Evolutionary conservation across 2,329 filamentous ascomycete species (phyloP), one percentile per base, ranked within the genome.

Genomic region (Trichophaea hybrida): DNA sequence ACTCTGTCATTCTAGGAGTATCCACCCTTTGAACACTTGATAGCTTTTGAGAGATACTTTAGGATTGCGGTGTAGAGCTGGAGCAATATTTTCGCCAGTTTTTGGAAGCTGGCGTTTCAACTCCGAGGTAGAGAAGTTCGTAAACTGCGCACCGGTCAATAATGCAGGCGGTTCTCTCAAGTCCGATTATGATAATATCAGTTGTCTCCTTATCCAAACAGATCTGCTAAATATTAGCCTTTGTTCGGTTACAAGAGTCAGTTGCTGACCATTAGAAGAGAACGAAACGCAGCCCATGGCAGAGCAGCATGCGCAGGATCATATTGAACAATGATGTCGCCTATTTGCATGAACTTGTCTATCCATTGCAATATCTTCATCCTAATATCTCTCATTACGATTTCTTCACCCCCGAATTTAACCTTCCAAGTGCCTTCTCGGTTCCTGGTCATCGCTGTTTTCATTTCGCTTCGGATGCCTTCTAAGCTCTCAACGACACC

Each of bases 211-310:
- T 37, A 55, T 40, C 34, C 52, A 40, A 8, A 8, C 32, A 55
- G 31, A 52, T 5, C 49, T 52, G 49, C 24, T 5, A 31, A 52
- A 15, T 15, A 55, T 38, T n/a, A 37, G 34, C 34, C 8, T 10
- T 7, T 43, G 17, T 6, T 55, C 34, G 8, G 8, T 31, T 15
- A 8, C 52, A 13, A 7, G 33, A 10, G 32, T 5, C 8, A 55
- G 33, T 55, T 6, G 15, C 7, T 40, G n/a, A 60, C 58, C 61
- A 68, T 63, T 6, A 71, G 61, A 12, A 71, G n/a, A 52, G 70
- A 68, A 33, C 69, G 51, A 1, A 71, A 61, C 8, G 56, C 66
- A 13, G 68, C 70, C 69, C 70, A 71, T 1, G 69, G 70, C 15
- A 71, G 55, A 12, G 64, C 61, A 50, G 69, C 68, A 60, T 69